Conservation (phyloP, 2,329 filamentous ascomycete species). For the Sporothrix euskadiensis region DNA sequence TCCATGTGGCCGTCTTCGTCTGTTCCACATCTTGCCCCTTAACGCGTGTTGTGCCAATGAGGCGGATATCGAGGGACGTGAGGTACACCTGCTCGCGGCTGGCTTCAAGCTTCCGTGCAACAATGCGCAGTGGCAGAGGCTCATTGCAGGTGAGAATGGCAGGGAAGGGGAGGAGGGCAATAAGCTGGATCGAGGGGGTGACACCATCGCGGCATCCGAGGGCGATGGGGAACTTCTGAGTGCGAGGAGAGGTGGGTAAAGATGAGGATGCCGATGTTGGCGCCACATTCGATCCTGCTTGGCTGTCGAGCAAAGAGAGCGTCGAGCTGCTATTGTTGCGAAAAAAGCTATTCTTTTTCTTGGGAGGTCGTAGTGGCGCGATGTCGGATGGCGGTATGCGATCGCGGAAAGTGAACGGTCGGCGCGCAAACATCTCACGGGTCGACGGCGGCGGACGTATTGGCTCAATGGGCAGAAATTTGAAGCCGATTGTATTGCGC, state of each 20-base stretch:
- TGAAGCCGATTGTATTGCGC: constrained; percentile 67
- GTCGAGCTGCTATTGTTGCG: constrained; percentile 47
- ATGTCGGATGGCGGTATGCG: constrained; percentile 39
- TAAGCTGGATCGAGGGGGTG: constrained; percentile 71
- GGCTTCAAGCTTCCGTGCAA: constrained; percentile 73
- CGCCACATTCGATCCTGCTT: neutral
- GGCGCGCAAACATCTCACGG: constrained; percentile 81
- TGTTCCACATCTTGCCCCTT: constrained; percentile 73
- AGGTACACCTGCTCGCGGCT: constrained; percentile 71
- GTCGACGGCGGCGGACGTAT: constrained; percentile 67
- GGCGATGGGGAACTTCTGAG: constrained; percentile 21
- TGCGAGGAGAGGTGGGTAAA: neutral
- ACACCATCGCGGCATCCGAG: constrained; percentile 46
- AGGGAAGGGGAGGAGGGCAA: constrained; percentile 80
- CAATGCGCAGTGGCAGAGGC: constrained; percentile 74
- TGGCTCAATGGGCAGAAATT: constrained; percentile 90
- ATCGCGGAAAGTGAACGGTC: constrained; percentile 61
- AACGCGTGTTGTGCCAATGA: constrained; percentile 78
- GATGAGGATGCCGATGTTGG: neutral
- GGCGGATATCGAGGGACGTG: constrained; percentile 75
- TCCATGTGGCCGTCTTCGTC: constrained; percentile 71
- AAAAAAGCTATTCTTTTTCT: constrained; percentile 51
- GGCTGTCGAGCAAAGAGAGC: constrained; percentile 36
- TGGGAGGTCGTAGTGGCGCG: constrained; percentile 35
- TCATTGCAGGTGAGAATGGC: constrained; percentile 87